Evolutionary conservation across 1,284 basidiomycete genomes (phyloP).

Genomic region (Ceratobasidium sp.): DNA sequence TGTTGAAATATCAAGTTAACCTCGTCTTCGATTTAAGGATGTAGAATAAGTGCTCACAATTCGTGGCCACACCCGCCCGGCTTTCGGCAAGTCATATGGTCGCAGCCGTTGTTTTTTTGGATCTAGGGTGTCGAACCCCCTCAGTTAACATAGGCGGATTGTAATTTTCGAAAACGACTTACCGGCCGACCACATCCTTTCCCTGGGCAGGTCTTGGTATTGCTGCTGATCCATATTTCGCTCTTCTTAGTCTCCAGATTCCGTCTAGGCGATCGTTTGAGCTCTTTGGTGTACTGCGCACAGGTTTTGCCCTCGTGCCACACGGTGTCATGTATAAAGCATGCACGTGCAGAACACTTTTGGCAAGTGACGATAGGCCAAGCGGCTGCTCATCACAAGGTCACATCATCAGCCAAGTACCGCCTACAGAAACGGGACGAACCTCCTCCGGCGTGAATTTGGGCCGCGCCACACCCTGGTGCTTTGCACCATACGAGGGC

Average conservation of each 20-base stretch:
- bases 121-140: background rate
- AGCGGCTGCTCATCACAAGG: background rate
- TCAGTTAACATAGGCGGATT: background rate
- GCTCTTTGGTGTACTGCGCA: background rate
- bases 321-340: conserved; percentile 13
- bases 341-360: conserved; percentile 23
- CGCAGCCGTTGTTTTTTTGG: conserved; percentile 24
- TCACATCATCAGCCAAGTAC: background rate
- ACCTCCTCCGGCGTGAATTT: conserved; percentile 27
- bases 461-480: conserved; percentile 20
- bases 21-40: background rate
- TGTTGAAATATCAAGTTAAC: background rate
- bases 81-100: conserved; percentile 30
- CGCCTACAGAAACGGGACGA: background rate
- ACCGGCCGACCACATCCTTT: conserved; percentile 20
- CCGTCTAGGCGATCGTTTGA: background rate
- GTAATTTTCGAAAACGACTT: background rate
- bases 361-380: conserved; percentile 35
- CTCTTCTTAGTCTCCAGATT: conserved; percentile 9
- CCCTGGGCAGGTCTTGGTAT: conserved; percentile 18
- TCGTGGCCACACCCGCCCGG: conserved; percentile 30
- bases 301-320: conserved; percentile 33
- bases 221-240: conserved; percentile 25
- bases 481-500: conserved; percentile 14
- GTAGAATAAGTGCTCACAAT: conserved; percentile 3